Percentiles rank a stretch among this genome's conserved stretches.
These are phyloP conservation scores for Ballota nigra DNA, from an alignment of 257 asterid species.

Conservation along the genomic window DNA sequence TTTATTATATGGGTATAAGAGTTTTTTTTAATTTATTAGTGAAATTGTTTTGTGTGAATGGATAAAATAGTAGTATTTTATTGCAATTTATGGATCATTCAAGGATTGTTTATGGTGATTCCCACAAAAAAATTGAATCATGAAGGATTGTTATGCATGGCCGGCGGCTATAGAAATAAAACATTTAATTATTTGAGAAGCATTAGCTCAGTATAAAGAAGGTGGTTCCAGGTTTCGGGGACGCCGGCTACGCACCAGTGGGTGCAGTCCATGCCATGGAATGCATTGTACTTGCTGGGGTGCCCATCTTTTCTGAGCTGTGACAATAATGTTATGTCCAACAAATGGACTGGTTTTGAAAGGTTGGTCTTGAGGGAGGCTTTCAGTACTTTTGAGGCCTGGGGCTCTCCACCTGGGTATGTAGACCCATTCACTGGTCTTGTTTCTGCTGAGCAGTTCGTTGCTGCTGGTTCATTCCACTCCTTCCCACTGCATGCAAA, in stretches of 20 bases:
- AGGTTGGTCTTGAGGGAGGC: conserved; percentile 20
- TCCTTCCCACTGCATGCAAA: conserved; percentile 42
- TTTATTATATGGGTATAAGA: too few species aligned
- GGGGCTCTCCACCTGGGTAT: conserved; percentile 47
- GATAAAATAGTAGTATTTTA: too few species aligned
- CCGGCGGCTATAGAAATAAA: too few species aligned
- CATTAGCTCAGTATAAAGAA: conserved; percentile 36
- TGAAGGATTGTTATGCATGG: too few species aligned
- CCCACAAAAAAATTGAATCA: too few species aligned
- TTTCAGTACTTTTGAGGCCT: conserved; percentile 37
- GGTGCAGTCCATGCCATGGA: conserved; percentile 52
- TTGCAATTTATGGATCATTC: too few species aligned
- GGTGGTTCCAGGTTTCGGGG: conserved; percentile 65
- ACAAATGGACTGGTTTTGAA: conserved; percentile 25
- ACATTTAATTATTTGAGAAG: too few species aligned
- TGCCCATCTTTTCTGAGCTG: conserved; percentile 66
- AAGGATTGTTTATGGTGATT: too few species aligned
- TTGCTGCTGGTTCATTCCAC: conserved; percentile 40
- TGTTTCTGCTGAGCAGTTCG: conserved; percentile 40
- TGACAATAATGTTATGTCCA: conserved; percentile 57
- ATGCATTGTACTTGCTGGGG: conserved; percentile 38
- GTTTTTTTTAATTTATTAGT: too few species aligned
- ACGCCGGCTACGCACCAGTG: conserved; percentile 77
- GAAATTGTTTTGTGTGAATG: too few species aligned
- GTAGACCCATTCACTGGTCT: conserved; percentile 43